Evolutionary conservation across 331 rosid genomes (phyloP).

Genomic region (Erythrophleum ivorense): DNA sequence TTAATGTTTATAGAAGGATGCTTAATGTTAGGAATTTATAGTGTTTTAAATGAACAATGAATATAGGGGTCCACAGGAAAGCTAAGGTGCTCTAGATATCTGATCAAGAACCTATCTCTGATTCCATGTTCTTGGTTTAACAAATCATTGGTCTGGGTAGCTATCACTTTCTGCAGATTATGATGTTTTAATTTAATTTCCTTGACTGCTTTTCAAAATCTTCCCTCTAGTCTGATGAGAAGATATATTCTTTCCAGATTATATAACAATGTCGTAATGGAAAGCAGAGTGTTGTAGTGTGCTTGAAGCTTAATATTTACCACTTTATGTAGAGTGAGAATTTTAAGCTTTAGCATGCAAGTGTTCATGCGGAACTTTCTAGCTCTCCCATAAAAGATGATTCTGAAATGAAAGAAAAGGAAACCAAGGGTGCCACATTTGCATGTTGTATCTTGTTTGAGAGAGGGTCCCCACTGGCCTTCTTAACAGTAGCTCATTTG

Average conservation of each 20-base stretch:
- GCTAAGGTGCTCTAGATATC: not conserved
- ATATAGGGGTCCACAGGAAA: not conserved
- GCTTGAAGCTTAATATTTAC: not conserved
- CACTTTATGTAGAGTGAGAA: not conserved
- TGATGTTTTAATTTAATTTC: not conserved
- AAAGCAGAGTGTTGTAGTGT: not conserved
- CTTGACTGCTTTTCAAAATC: conserved; percentile 1
- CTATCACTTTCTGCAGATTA: not conserved
- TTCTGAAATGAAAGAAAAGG: conserved; percentile 10
- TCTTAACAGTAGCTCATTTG: no score
- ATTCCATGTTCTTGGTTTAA: conserved; percentile 13
- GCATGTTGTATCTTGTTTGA: no score
- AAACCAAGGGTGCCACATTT: not conserved
- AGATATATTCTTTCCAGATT: conserved; percentile 4
- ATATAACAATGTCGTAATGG: not conserved
- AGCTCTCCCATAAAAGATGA: not conserved
- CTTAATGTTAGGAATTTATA: conserved; percentile 41
- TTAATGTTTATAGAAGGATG: not conserved
- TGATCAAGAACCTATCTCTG: not conserved
- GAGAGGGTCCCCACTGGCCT: no score
- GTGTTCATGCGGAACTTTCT: not conserved
- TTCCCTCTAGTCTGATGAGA: not conserved
- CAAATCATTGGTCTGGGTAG: conserved; percentile 35
- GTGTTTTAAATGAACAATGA: not conserved
- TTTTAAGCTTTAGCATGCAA: not conserved